Base-by-base conservation (phyloP, 805 yeast genomes). In the Yarrowia osloensis region DNA sequence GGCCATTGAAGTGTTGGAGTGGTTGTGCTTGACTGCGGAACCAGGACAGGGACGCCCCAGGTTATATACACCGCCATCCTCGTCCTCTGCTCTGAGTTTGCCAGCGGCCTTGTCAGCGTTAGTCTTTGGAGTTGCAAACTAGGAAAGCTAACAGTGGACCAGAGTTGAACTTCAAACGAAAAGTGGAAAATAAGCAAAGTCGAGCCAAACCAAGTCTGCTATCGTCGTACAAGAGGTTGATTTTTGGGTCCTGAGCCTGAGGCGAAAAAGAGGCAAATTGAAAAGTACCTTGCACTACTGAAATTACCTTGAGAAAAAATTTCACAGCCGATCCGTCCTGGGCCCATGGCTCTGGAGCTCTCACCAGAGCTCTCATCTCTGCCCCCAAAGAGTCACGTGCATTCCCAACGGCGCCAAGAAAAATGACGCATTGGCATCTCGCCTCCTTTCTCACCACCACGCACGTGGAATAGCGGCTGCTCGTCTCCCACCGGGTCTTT, bases 71-170 rank as follows among this genome's bases (percentile, higher is more conserved):
- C n/a, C 26, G 17, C 24, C 21, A 19, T 6, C 4, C 33, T 26
- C 21, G 35, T 13, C 11, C 28, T 12, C 13, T 7, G 47, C 33
- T 26, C 54, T 28, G 35, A 29, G 55, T 49, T 50, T 33, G 57
- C 29, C 57, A 24, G 9, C 4, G n/a, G 50, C 33, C 50, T 26
- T 26, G 31, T 26, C 4, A 15, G 7, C 21, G 33, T 50, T 50
- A 50, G 57, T 50, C 57, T 50, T 50, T 49, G 55, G n/a, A 49
- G 37, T n/a, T 49, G 55, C 52, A n/a, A 46, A 28, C 50, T 46
- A 46, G 29, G 11, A 12, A 17, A 46, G 33, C 50, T 42, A 40
- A n/a, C n/a, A n/a, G n/a, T 1, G 11, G 11, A 37, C 40, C 24
- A 24, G 19, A 44, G 19, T 44, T 24, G 19, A 5, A 11, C 4